Conservation (phyloP, 805 yeast species). For the Sugiyamaella lignohabitans region DNA sequence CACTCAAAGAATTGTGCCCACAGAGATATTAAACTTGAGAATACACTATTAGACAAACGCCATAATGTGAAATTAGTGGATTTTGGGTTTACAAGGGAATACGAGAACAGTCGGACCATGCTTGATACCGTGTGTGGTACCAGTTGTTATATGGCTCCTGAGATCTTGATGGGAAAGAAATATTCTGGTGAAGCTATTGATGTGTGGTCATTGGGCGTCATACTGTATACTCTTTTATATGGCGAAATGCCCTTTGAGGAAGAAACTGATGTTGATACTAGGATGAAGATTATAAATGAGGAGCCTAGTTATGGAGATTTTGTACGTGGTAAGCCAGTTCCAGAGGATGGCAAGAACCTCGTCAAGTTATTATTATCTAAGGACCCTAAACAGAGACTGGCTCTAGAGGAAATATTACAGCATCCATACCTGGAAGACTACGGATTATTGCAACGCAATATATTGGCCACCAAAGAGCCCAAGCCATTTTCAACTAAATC, state of each 20-base stretch:
- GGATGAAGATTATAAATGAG: conserved; percentile 50
- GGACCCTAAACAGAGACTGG: conserved; percentile 58
- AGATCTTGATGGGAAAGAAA: conserved; percentile 57
- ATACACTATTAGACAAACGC: conserved; percentile 68
- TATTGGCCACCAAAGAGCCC: conserved; percentile 30
- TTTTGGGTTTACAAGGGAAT: conserved; percentile 90
- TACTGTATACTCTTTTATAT: conserved; percentile 72
- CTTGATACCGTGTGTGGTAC: conserved; percentile 90
- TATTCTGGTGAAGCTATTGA: conserved; percentile 77
- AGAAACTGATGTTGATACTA: conserved; percentile 58
- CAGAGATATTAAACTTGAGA: conserved; percentile 69
- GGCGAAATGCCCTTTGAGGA: conserved; percentile 93
- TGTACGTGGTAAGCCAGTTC: conserved; percentile 24
- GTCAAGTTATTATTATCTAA: conserved; percentile 54
- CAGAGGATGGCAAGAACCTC: conserved; percentile 43
- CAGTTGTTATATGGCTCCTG: conserved; percentile 96
- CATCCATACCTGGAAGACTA: conserved; percentile 46
- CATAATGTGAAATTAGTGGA: conserved; percentile 81
- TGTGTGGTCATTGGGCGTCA: conserved; percentile 89
- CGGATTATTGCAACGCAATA: conserved; percentile 39
- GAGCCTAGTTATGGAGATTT: conserved; percentile 54
- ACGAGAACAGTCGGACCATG: conserved; percentile 41
- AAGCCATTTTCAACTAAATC: conserved; percentile 50
- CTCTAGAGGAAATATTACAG: conserved; percentile 43
- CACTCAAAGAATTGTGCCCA: conserved; percentile 76